These are phyloP conservation scores for Neovahlkampfia damariscottae DNA, from an alignment of 78 protist genomes.

Conservation along the genomic window DNA sequence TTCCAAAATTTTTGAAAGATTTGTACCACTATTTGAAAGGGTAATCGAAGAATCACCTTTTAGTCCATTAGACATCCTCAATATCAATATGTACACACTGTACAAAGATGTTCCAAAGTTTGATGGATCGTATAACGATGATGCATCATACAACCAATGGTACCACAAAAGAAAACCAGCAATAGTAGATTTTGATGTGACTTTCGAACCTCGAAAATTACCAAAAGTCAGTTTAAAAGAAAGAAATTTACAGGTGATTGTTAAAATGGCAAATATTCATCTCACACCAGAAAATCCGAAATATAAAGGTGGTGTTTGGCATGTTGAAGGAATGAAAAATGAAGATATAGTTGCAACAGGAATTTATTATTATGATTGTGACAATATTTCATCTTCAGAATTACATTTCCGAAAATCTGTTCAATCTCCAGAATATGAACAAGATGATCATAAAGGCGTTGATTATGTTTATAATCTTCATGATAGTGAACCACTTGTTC, in stretches of 20 bases:
- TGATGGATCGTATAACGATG: too few species aligned
- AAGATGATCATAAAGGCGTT: neutral
- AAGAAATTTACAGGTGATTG: constrained; percentile 24
- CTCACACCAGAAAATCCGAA: constrained; percentile 29
- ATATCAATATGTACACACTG: neutral
- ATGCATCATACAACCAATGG: neutral
- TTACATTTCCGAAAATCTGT: constrained; percentile 15
- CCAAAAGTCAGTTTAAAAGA: neutral
- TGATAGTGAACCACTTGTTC: neutral
- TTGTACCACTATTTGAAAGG: constrained; percentile 30
- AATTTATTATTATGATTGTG: constrained; percentile 29
- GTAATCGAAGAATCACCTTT: constrained; percentile 9
- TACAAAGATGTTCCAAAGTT: neutral
- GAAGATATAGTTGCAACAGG: constrained; percentile 36
- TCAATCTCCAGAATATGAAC: neutral
- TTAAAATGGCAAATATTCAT: constrained; percentile 31
- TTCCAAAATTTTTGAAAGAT: constrained; percentile 3
- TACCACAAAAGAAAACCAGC: neutral
- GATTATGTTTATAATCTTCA: neutral
- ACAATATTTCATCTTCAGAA: neutral
- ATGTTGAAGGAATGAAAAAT: constrained; percentile 41
- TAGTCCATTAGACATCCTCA: neutral
- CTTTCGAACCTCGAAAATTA: neutral
- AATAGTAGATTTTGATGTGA: neutral
- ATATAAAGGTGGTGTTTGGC: constrained; percentile 37